Base-by-base conservation (phyloP, 768 basidiomycete genomes). In the Serendipita sp. region DNA sequence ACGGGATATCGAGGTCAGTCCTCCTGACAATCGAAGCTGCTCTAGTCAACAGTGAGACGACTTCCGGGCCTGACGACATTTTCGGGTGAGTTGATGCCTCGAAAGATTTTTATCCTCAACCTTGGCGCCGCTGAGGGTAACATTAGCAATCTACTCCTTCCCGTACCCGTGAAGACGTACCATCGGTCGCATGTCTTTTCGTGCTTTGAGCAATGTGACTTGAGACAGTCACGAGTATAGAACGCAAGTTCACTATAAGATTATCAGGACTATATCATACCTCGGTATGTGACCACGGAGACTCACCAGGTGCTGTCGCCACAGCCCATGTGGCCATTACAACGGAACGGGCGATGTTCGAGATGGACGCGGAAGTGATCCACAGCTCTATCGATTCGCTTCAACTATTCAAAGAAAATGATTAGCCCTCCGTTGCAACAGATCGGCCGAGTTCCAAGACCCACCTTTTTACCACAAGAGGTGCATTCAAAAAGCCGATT, bases 61-160 rank as follows among this genome's bases (percentile, higher is more conserved):
- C 38, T 13, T 41, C 13, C 38, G 5, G 38, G 13, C 13, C 38
- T 5, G 13, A 41, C 38, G 38, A 41, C 56, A 60, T 37, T 60
- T 60, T 8, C 56, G 56, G 10, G 56, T 60, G 24, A 16, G 24
- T 30, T 38, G 56, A 37, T 60, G 56, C 24, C 56, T 24, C 16
- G 16, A 28, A 4, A 60, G n/a, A 32, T 60, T 60, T n/a, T 60
- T 60, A 35, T 60, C 56, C 35, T 60, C 56, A 37, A 60, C 56
- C 3, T 4, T 38, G 24, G 56, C 35, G 8, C 35, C 28, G n/a
- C 56, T 60, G 56, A 28, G n/a, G 4, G 16, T 7, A 7, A 10
- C 24, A 60, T 60, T 2, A n/a, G 1, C 18, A 60, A 28, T 60
- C 35, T 11, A 11, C 8, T 28, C 24, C 5, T 32, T 24, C 24